These are phyloP conservation scores for Marchantia paleacea DNA, from an alignment of 225 moss, liverwort and hornwort species.

Conservation along the genomic window DNA sequence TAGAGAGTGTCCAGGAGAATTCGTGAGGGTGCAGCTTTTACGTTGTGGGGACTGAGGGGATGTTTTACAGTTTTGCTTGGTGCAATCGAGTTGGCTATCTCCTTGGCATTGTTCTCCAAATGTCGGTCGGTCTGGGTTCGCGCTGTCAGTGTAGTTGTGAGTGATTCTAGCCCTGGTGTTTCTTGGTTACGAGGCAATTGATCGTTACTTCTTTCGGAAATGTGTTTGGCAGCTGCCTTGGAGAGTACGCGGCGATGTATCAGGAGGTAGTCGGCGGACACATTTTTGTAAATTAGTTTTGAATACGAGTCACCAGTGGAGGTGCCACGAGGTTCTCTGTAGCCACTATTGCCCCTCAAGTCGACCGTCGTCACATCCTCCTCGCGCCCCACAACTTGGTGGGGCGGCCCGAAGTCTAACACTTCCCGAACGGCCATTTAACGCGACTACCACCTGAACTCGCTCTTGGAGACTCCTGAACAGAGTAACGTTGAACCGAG, in stretches of 20 bases:
- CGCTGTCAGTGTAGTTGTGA: not conserved
- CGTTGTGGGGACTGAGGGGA: not conserved
- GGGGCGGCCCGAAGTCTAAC: too few species aligned
- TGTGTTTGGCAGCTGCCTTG: not conserved
- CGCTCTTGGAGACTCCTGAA: not conserved
- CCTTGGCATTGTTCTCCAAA: not conserved
- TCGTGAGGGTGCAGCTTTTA: too few species aligned
- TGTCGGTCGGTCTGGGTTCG: not conserved
- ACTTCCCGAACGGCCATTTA: too few species aligned
- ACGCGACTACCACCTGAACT: not conserved
- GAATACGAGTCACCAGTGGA: not conserved
- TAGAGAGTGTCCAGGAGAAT: not conserved
- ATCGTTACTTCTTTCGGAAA: not conserved
- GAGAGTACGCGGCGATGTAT: not conserved
- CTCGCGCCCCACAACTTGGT: too few species aligned
- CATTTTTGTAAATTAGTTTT: not conserved
- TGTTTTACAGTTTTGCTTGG: not conserved
- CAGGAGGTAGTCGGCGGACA: not conserved
- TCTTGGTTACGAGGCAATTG: not conserved
- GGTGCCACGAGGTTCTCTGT: not conserved
- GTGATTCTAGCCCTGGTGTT: not conserved
- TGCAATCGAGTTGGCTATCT: not conserved
- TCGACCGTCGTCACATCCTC: too few species aligned
- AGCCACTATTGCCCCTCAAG: not conserved
- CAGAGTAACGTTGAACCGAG: not conserved